phyloP scores from a whole-genome alignment of 2,329 filamentous ascomycete species.

The Thermoascus crustaceus region DNA sequence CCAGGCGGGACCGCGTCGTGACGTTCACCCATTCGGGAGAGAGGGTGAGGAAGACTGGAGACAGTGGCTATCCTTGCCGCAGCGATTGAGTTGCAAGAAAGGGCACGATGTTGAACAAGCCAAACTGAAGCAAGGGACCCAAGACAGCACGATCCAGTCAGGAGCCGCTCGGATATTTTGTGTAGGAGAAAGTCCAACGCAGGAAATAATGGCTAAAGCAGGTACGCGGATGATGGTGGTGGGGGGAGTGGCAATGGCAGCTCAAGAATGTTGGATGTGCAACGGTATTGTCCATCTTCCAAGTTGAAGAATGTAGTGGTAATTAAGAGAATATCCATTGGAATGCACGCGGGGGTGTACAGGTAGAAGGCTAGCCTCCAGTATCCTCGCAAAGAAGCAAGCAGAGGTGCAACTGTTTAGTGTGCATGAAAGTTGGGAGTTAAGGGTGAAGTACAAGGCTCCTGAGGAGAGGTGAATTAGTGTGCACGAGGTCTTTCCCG shows the following conservation, averaged over 20 bases:
- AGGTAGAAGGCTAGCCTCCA: not conserved
- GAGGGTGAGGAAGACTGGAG: conserved; percentile 21
- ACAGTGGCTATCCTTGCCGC: conserved; percentile 25
- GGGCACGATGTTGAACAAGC: conserved; percentile 24
- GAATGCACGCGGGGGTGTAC: conserved; percentile 24
- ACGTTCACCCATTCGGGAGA: conserved; percentile 23
- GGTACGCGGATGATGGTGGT: conserved; percentile 17
- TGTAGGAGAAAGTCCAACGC: conserved; percentile 16
- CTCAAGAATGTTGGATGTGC: conserved; percentile 25
- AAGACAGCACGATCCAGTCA: conserved; percentile 29
- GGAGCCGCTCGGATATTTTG: conserved; percentile 29
- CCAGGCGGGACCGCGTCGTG: conserved; percentile 22
- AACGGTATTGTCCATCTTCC: conserved; percentile 16
- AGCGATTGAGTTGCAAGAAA: conserved; percentile 31
- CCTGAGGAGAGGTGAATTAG: conserved; percentile 11
- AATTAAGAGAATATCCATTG: conserved; percentile 17
- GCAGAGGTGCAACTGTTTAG: conserved; percentile 4
- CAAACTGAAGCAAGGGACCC: conserved; percentile 28
- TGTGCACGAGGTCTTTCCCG: conserved; percentile 22
- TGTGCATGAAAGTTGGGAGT: too few relatives aligned
- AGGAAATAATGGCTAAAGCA: conserved; percentile 11
- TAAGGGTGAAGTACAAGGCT: conserved; percentile 4
- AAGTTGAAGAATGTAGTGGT: conserved; percentile 24
- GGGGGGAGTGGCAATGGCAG: conserved; percentile 23
- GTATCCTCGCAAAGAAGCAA: conserved; percentile 12